phyloP scores from a whole-genome alignment of 257 asterid species.

The Striga asiatica region DNA sequence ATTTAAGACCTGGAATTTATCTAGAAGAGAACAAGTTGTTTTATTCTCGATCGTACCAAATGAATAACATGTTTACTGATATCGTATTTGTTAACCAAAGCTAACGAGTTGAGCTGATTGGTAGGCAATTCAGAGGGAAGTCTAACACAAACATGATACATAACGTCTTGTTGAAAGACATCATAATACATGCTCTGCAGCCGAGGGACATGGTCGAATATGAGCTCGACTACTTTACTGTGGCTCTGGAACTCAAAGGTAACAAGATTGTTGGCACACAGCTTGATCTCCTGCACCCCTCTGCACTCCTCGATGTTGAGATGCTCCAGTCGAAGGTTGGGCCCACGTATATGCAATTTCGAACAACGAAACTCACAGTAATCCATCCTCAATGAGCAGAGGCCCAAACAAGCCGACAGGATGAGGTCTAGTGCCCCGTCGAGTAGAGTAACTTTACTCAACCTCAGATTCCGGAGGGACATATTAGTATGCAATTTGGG shows the following conservation, averaged over 20 bases:
- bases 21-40: too few species aligned
- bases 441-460: background rate
- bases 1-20: too few species aligned
- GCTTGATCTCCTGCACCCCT: background rate
- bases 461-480: too few species aligned
- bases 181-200: background rate
- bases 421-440: background rate
- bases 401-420: background rate
- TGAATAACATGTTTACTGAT: too few species aligned
- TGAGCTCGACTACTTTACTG: background rate
- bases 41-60: too few species aligned
- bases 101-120: too few species aligned
- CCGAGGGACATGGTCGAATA: background rate
- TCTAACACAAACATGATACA: background rate
- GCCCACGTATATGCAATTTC: background rate
- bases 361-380: background rate
- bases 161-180: background rate
- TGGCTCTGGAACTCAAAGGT: background rate
- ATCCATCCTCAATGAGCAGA: background rate
- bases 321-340: background rate
- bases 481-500: too few species aligned
- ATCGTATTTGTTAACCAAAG: too few species aligned
- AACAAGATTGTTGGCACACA: too few species aligned
- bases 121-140: background rate
- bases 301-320: background rate